Base-by-base conservation (phyloP, 805 yeast species). In the Brettanomyces naardenensis region DNA sequence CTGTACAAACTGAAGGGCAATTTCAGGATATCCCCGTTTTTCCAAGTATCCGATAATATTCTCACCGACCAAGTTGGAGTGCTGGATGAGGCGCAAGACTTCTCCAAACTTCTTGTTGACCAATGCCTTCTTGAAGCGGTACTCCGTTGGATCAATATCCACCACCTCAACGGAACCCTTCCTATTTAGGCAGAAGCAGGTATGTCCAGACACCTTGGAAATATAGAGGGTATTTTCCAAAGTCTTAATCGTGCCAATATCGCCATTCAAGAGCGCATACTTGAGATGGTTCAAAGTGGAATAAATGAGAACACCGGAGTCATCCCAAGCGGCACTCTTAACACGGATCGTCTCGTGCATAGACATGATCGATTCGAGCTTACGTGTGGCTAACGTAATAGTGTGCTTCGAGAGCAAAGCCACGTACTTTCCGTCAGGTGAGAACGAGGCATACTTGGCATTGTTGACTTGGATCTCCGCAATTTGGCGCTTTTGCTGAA, bases 321-420 rank as follows among this genome's bases (percentile, higher is more conserved):
- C 96, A 60, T 92, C 97, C 97, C 97, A 92, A 15, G 95, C 86
- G 33, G 96, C 97, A 65, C 94, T 80, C 68, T 92, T 92, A 54
- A 92, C 87, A 59, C 98, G 73, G 49, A 92, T 92, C 3, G 97
- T 90, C 68, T 92, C 99, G 58, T 88, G 97, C 76, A 88, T 73
- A 2, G 95, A 78, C 38, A 90, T 78, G 29, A 88, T 68, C 40
- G 78, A 64, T 56, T 86, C 88, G 50, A 90, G 71, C 46, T 76
- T 80, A 58, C 79, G 81, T 51, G 77, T 79, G 21, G 89, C 95
- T 51, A 92, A 78, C 11, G 95, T 83, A 51, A 92, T 84, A 17
- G 92, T 83, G 62, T 92, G 99, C 59, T 90, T 92, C 18, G 95
- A 78, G 59, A 88, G 70, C 39, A 92, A 67, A 2, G 98, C 98